phyloP scores from a whole-genome alignment of 2,329 filamentous ascomycete genomes.

The Penicillium sp. region DNA sequence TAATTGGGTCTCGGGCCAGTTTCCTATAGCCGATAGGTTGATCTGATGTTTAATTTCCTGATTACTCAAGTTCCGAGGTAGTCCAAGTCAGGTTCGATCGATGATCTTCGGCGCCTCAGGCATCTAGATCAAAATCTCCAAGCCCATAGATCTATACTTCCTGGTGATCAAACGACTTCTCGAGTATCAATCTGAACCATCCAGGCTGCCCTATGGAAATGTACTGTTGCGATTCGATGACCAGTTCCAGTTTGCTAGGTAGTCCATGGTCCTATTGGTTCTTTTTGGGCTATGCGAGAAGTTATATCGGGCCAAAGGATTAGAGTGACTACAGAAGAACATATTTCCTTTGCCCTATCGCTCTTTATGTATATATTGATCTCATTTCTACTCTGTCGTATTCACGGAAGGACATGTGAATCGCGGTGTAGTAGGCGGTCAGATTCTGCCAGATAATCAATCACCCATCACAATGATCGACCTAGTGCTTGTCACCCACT shows the following conservation, averaged over 20 bases:
- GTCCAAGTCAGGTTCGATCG: background rate
- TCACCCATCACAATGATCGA: constrained; percentile 12
- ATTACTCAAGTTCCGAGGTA: constrained; percentile 25
- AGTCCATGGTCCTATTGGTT: background rate
- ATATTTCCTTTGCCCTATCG: background rate
- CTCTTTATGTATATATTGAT: background rate
- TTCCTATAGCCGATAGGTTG: background rate
- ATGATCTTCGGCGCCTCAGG: background rate
- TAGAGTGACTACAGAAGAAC: background rate
- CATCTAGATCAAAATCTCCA: background rate
- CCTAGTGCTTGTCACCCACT: background rate
- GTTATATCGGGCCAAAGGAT: rapidly evolving
- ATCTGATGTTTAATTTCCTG: constrained; percentile 17
- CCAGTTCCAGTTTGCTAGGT: background rate
- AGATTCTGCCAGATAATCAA: constrained; percentile 9
- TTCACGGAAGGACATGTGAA: background rate
- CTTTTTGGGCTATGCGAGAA: too few relatives aligned
- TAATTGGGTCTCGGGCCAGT: background rate
- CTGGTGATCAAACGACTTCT: too few relatives aligned
- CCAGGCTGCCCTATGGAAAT: background rate
- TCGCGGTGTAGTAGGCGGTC: constrained; percentile 16
- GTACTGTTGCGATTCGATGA: too few relatives aligned
- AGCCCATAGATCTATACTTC: background rate
- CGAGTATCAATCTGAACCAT: too few relatives aligned
- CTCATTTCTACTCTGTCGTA: background rate